phyloP scores from a whole-genome alignment of 805 yeast genomes.

The Peterozyma toletana region DNA sequence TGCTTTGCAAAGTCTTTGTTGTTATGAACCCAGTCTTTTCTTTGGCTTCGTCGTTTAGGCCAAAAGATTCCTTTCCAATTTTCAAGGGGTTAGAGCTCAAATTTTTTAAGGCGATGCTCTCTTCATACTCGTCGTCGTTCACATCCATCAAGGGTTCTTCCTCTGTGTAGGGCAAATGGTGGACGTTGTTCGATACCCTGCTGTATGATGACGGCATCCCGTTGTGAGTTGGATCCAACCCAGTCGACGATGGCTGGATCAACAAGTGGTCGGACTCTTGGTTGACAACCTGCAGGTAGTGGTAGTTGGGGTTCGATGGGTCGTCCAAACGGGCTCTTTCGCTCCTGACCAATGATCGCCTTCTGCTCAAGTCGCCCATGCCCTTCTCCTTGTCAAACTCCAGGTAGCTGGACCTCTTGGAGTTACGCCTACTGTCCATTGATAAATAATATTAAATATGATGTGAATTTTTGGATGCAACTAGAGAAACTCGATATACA shows the following conservation, averaged over 20 bases:
- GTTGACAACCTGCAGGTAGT: constrained; percentile 67
- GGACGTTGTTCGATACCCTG: neutral
- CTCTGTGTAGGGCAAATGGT: neutral
- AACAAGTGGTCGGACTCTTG: constrained; percentile 55
- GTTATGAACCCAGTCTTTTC: constrained; percentile 3
- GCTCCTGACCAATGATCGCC: constrained; percentile 74
- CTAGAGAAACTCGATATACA: too few species aligned
- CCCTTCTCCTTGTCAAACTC: neutral
- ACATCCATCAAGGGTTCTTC: neutral
- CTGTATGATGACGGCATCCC: neutral
- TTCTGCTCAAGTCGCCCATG: constrained; percentile 30
- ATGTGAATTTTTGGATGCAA: too few species aligned
- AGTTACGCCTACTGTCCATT: too few species aligned
- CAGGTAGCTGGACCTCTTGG: neutral
- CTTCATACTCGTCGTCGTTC: constrained; percentile 1
- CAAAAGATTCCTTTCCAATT: constrained; percentile 46
- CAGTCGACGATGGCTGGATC: constrained; percentile 65
- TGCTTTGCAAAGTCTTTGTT: constrained; percentile 2
- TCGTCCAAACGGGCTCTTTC: constrained; percentile 54
- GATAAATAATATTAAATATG: too few species aligned
- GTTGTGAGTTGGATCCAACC: constrained; percentile 49
- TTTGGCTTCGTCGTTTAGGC: constrained; percentile 52
- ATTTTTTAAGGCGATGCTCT: constrained; percentile 15
- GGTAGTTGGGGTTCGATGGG: constrained; percentile 68
- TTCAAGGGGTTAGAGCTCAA: constrained; percentile 1